Conservation (phyloP, 2,329 filamentous ascomycete species). For the Cercospora beticola region DNA sequence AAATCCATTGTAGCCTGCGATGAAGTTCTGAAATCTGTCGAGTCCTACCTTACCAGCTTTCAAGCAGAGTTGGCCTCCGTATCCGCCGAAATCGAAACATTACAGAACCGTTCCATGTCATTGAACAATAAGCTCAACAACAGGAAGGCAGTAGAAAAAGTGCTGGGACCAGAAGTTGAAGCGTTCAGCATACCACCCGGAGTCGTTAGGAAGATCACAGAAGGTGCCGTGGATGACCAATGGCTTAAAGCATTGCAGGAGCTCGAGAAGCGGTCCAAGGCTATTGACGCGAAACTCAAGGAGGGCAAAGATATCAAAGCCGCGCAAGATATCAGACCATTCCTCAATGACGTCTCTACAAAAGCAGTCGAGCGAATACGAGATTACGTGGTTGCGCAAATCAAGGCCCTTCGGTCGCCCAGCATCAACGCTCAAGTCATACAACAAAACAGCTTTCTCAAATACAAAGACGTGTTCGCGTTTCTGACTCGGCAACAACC, state of each 20-base stretch:
- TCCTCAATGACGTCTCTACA: constrained; percentile 78
- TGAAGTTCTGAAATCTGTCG: constrained; percentile 87
- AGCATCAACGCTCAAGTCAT: constrained; percentile 97
- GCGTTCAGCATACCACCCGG: constrained; percentile 85
- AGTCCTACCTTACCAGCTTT: constrained; percentile 88
- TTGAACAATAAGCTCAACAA: constrained; percentile 86
- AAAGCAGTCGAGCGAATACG: constrained; percentile 93
- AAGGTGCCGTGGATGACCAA: constrained; percentile 83
- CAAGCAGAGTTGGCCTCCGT: constrained; percentile 89
- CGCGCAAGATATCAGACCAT: constrained; percentile 76
- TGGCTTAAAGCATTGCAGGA: constrained; percentile 84
- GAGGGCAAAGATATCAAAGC: constrained; percentile 69
- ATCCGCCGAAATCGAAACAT: constrained; percentile 89
- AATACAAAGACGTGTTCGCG: constrained; percentile 81
- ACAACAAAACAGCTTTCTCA: constrained; percentile 86
- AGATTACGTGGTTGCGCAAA: constrained; percentile 90
- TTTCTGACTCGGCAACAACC: constrained; percentile 83
- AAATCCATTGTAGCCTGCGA: constrained; percentile 86
- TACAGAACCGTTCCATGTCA: constrained; percentile 81
- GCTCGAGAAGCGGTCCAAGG: constrained; percentile 72
- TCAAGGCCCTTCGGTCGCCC: constrained; percentile 88
- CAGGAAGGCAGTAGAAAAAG: constrained; percentile 82
- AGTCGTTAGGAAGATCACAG: constrained; percentile 79
- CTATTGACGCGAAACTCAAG: constrained; percentile 66
- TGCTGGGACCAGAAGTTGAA: constrained; percentile 84